Evolutionary conservation across 169 alveolate genomes (phyloP), one percentile per base, ranked within the genome.

Genomic region (Plasmodium fragile): DNA sequence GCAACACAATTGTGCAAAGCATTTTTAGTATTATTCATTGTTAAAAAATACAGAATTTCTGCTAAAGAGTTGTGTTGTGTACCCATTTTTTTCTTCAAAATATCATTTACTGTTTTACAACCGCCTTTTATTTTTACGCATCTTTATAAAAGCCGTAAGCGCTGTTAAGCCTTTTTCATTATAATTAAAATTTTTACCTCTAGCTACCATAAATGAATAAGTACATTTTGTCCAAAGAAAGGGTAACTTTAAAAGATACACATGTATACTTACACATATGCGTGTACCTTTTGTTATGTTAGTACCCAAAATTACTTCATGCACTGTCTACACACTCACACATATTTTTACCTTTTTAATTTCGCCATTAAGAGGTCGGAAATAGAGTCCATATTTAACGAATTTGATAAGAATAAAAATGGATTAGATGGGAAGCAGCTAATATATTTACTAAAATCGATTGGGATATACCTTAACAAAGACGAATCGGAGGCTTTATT

Each of bases 401-500:
- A 87, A 87, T 87, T 78, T 80, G 49, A 87, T 87, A 87, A 78
- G 71, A 49, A 72, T 39, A 87, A 87, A 59, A 69, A 87, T 18
- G 93, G 93, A 28, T 28, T 87, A 78, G 75, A 79, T 78, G 93
- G 93, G 36, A 79, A 87, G 43, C 36, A 75, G 36, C n/a, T 87
- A 69, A 45, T 87, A 59, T 34, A 87, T 78, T 39, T 87, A 30
- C 49, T 87, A 77, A 87, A 65, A 65, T 87, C 93, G 28, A 59
- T 87, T 75, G 93, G 93, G 18, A 39, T 87, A 55, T 87, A 34
- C 52, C 93, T 87, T 32, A 87, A 87, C 82, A 87, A 87, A 65
- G 72, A 30, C 71, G 93, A 87, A 78, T 71, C 93, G 45, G 89
- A 55, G 18, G 87, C 89, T 59, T 36, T 87, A 41, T 65, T 87